A percentile compares a stretch with the other conserved stretches of the same genome.
Evolutionary conservation across 345 rosid genomes (phyloP).

Genomic region (Moricandia moricandioides): DNA sequence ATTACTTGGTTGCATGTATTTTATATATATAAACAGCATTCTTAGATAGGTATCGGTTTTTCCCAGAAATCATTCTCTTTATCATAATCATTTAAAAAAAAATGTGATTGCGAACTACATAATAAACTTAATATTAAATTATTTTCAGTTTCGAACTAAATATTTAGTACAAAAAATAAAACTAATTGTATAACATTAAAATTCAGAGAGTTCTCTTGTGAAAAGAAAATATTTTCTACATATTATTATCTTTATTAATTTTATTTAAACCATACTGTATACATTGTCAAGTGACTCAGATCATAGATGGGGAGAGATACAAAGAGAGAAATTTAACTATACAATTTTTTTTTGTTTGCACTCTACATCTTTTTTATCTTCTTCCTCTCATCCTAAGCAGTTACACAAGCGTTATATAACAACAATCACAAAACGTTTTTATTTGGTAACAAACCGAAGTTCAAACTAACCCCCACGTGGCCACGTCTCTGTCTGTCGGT

Average conservation of each 20-base stretch:
- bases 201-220: background rate
- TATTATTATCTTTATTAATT: background rate
- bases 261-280: background rate
- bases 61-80: too few relatives aligned
- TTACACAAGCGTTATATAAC: slow-evolving; percentile 5
- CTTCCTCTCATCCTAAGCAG: slow-evolving; percentile 12
- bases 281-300: background rate
- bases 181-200: background rate
- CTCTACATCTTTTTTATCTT: background rate
- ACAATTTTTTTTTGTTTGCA: slow-evolving; percentile 17
- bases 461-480: slow-evolving; percentile 3
- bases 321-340: slow-evolving; percentile 2
- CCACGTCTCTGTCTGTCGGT: background rate
- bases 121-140: too few relatives aligned
- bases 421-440: slow-evolving; percentile 11
- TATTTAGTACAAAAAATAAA: background rate
- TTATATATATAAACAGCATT: background rate
- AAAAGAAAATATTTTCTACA: background rate
- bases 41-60: too few relatives aligned
- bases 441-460: background rate
- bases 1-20: background rate
- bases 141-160: background rate
- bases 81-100: too few relatives aligned
- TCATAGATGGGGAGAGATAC: background rate
- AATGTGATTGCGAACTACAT: too few relatives aligned